Evolutionary conservation across 495 filamentous ascomycete genomes (phyloP), one percentile per base, ranked within the genome.

Genomic region (Annulohypoxylon stygium): DNA sequence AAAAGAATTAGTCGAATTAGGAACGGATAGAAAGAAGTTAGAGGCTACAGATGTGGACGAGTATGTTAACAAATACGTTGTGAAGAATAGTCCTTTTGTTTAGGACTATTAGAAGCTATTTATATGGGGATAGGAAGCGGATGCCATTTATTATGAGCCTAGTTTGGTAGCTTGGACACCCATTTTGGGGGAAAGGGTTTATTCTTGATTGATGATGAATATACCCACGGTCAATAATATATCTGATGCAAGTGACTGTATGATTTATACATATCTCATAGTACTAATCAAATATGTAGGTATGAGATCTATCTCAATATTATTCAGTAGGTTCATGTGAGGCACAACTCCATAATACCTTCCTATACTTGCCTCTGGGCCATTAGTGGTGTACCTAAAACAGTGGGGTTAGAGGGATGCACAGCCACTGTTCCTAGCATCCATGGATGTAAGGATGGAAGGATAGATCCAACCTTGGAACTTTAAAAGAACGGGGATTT

Each of bases 61-160:
- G 82, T 99, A 98, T 80, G 93, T 98, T 64, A 93, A 98, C 82
- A 82, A 97, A 78, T 99, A 97, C 79, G 92, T 93, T 66, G 80
- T 80, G 68, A 84, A 87, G 82, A 80, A 88, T 65, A 88, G 86
- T 78, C 83, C 86, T 77, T 89, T 88, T 73, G 74, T 88, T 65
- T 82, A 82, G 67, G 71, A 6, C 23, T 50, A 25, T 25, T 23
- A n/a, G 11, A 39, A 8, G 55, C 20, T 53, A 64, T 54, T 64
- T 61, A 61, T 12, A 45, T 20, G 16, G 68, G 2, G 39, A 43
- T 47, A 26, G 50, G 43, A 50, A 26, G 55, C 53, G 14, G n/a
- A 57, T 11, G 18, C 4, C 8, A 50, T 20, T 8, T 20, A 50
- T 20, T 58, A 39, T 14, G 14, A 30, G 25, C 2, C 2, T 55